These are phyloP conservation scores for Fusarium sp. DNA, from an alignment of 2,329 filamentous ascomycete species.

Conservation along the genomic window DNA sequence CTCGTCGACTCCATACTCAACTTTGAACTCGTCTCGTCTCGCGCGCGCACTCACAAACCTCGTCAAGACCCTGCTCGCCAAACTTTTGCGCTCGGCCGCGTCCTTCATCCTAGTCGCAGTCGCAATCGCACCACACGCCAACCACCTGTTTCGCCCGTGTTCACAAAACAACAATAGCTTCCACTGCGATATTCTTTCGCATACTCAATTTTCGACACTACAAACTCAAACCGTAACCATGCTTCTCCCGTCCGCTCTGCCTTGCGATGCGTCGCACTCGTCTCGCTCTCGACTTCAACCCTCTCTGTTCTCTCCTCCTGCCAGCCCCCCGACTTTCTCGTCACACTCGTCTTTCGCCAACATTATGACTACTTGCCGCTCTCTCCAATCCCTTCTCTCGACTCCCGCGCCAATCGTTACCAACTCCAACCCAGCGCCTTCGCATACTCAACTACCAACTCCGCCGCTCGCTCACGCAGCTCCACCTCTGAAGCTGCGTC, in stretches of 20 bases:
- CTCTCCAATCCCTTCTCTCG: constrained; percentile 69
- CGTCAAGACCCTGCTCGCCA: constrained; percentile 5
- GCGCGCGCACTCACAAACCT: constrained; percentile 13
- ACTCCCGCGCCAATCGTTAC: constrained; percentile 52
- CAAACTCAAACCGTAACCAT: constrained; percentile 54
- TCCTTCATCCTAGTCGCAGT: constrained; percentile 36
- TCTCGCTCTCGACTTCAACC: constrained; percentile 59
- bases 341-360: constrained; percentile 63
- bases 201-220: background rate
- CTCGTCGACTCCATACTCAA: background rate
- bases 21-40: constrained; percentile 1
- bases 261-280: constrained; percentile 67
- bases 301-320: constrained; percentile 70
- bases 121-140: constrained; percentile 45
- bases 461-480: constrained; percentile 67
- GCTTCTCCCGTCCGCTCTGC: constrained; percentile 70
- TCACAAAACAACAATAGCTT: constrained; percentile 19
- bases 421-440: constrained; percentile 51
- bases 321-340: constrained; percentile 64
- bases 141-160: constrained; percentile 25
- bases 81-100: constrained; percentile 37
- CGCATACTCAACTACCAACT: constrained; percentile 61
- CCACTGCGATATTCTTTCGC: constrained; percentile 3
- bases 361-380: constrained; percentile 71
- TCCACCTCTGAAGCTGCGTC: constrained; percentile 66